Percentiles rank a stretch among this genome's conserved stretches.
Evolutionary conservation across 257 asterid species (phyloP).

Genomic region (Mentha longifolia): DNA sequence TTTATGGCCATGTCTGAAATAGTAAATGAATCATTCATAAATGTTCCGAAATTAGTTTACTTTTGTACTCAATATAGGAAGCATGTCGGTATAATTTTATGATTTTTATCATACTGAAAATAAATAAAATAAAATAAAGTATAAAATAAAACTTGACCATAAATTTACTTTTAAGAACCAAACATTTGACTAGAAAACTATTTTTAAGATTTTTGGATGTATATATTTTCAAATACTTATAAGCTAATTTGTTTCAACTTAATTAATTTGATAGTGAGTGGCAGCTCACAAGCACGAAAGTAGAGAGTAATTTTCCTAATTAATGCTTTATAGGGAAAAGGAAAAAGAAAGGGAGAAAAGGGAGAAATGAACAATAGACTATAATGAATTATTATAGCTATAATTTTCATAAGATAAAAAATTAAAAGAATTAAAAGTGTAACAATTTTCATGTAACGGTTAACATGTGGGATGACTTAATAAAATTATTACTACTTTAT

Average conservation of each 20-base stretch:
- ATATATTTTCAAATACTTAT: neutral
- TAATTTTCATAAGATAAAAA: too few species aligned
- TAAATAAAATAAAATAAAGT: too few species aligned
- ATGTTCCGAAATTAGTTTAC: neutral
- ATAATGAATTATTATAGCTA: too few species aligned
- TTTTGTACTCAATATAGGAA: neutral
- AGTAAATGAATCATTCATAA: neutral
- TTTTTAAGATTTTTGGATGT: too few species aligned
- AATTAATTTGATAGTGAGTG: too few species aligned
- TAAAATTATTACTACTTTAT: too few species aligned
- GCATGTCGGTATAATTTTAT: neutral
- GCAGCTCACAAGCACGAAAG: neutral
- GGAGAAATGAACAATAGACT: neutral
- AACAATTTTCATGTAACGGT: too few species aligned
- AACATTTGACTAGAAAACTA: neutral
- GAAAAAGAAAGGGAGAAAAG: conserved; percentile 5
- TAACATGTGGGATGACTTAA: too few species aligned
- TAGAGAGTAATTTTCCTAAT: conserved; percentile 11
- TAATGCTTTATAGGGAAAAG: conserved; percentile 36
- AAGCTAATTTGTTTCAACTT: too few species aligned
- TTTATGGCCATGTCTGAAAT: neutral
- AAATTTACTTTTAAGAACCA: neutral
- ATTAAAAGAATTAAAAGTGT: too few species aligned
- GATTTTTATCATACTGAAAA: too few species aligned
- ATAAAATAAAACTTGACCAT: too few species aligned